These are phyloP conservation scores for Microthlaspi erraticum DNA, from an alignment of 345 rosid genomes.

Conservation along the genomic window DNA sequence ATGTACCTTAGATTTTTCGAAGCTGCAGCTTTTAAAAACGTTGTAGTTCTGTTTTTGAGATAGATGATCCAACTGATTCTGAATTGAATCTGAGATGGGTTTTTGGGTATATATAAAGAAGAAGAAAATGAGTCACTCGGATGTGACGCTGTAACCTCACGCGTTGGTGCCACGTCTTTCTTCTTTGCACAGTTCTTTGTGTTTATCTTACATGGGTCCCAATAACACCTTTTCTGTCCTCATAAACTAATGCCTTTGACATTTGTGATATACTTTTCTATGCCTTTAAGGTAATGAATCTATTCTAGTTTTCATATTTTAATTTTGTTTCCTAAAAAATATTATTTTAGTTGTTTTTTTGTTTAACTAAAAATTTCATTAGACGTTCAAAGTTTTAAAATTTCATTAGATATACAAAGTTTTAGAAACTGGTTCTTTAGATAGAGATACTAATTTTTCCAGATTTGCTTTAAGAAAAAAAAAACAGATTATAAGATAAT, in stretches of 20 bases:
- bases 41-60: not conserved
- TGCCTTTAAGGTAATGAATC: too few species aligned
- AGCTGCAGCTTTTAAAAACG: not conserved
- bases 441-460: too few species aligned
- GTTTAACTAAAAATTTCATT: too few species aligned
- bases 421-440: too few species aligned
- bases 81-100: slow-evolving; percentile 26
- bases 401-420: too few species aligned
- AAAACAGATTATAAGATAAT: too few species aligned
- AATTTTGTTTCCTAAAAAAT: too few species aligned
- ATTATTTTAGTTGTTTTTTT: too few species aligned
- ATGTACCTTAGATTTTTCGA: slow-evolving; percentile 9
- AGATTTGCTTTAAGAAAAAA: too few species aligned
- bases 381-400: too few species aligned
- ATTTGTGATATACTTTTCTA: not conserved
- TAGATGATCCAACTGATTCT: not conserved
- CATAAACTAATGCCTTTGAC: not conserved
- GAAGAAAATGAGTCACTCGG: slow-evolving; percentile 27
- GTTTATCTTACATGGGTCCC: not conserved
- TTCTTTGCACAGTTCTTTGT: not conserved
- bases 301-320: too few species aligned
- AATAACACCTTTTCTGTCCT: not conserved
- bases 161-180: slow-evolving; percentile 21
- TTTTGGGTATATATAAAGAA: not conserved
- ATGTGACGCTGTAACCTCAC: slow-evolving; percentile 24